Evolutionary conservation across 176 grass and related monocot species (phyloP), one percentile per base, ranked within the genome.

Genomic region (Eleusine coracana): DNA sequence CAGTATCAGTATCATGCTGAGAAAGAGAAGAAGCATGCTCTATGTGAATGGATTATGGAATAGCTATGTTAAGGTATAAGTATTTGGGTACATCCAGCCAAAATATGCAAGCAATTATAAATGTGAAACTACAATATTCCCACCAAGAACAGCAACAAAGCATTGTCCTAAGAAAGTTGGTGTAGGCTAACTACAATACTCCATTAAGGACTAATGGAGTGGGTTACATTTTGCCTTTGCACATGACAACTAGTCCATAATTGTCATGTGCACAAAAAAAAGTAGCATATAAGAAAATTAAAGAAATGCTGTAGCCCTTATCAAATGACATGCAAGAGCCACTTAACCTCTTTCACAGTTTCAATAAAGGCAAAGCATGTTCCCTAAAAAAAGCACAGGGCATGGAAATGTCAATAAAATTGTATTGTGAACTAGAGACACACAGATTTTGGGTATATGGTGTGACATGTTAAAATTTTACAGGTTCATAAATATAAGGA

Each of bases 401-500:
- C 6, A 14, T 49, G 6, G 12, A 79, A 79, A 38, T 68, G n/a
- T 23, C 3, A 37, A 17, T 80, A 6, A 23, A 68, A 12, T 40
- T 55, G 4, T 16, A 27, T 54, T 40, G 0, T 23, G 34, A 67
- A 37, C 10, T 13, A 61, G 39, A 76, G 28, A 39, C 20, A 1
- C 29, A 1, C 34, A 15, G 51, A 46, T 79, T 50, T 20, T 66
- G n/a, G 10, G 48, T 16, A 27, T 37, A 51, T 5, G 66, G 36
- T 68, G 20, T 80, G 45, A 80, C 25, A 80, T 51, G 8, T 9
- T 2, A 49, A 1, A 25, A 42, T 10, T 66, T 21, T 18, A 66
- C 68, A 71, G 55, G 9, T 88, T 37, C 15, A 46, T 56, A 16
- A 76, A 25, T 75, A 75, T 9, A 80, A 85, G 66, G 65, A 23